Evolutionary conservation across 2,329 filamentous ascomycete genomes (phyloP).

Genomic region (Colletotrichum shisoi): DNA sequence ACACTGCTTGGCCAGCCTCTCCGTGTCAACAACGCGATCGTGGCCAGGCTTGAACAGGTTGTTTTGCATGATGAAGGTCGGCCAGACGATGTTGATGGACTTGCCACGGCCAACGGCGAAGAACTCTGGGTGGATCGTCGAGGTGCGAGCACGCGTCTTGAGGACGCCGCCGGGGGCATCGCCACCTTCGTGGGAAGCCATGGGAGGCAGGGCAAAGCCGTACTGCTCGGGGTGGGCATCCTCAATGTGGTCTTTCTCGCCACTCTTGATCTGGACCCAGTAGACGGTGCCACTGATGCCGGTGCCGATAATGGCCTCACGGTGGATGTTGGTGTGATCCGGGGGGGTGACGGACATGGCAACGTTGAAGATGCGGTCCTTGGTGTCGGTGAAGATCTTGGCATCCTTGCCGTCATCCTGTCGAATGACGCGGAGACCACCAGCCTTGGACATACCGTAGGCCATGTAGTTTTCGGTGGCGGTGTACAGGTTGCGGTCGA

Average conservation of each 20-base stretch:
- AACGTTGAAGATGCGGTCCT: constrained; percentile 95
- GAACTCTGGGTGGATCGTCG: constrained; percentile 86
- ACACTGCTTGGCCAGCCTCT: constrained; percentile 85
- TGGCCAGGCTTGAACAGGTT: constrained; percentile 69
- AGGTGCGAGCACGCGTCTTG: constrained; percentile 93
- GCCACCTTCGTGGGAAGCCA: constrained; percentile 84
- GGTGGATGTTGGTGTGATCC: constrained; percentile 64
- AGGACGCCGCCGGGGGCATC: constrained; percentile 90
- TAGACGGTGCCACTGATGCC: constrained; percentile 97
- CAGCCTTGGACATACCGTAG: constrained; percentile 92
- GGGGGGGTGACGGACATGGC: constrained; percentile 75
- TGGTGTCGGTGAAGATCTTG: constrained; percentile 88
- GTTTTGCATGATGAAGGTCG: constrained; percentile 68
- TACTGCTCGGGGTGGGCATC: constrained; percentile 81
- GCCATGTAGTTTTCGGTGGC: constrained; percentile 91
- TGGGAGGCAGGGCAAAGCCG: constrained; percentile 88
- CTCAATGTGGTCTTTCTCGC: constrained; percentile 80
- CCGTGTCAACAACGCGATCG: constrained; percentile 80
- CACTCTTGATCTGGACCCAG: constrained; percentile 83
- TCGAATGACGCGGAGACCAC: constrained; percentile 89
- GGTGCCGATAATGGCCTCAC: constrained; percentile 88
- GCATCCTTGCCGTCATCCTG: constrained; percentile 93
- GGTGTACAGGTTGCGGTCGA: constrained; percentile 90
- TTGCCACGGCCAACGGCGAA: constrained; percentile 96
- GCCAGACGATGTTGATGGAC: constrained; percentile 89